Conservation (phyloP, 495 filamentous ascomycete genomes). For the Talaromyces stipitatus region DNA sequence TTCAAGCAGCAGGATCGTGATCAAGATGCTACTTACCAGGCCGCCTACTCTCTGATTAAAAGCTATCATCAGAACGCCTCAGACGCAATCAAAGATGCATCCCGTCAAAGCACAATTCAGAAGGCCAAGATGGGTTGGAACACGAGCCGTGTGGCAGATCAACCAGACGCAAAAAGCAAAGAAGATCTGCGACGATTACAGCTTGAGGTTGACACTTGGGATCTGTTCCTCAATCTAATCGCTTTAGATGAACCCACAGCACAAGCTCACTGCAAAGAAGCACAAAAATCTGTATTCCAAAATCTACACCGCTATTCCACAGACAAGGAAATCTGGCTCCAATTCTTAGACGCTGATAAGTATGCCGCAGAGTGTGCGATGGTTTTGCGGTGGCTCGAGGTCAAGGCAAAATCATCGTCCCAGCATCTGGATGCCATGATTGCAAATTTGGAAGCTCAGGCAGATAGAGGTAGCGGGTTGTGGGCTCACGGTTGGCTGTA, state of each 20-base stretch:
- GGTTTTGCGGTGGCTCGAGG: constrained; percentile 77
- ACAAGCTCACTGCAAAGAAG: constrained; percentile 25
- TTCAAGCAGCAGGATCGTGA: constrained; percentile 34
- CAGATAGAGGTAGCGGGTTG: constrained; percentile 57
- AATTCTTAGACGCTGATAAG: constrained; percentile 55
- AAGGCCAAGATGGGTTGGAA: constrained; percentile 25
- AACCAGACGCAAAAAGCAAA: constrained; percentile 26
- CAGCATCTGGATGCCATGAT: constrained; percentile 70
- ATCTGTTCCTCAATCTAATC: constrained; percentile 61
- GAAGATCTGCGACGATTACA: constrained; percentile 49
- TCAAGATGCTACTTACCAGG: constrained; percentile 17
- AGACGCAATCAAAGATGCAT: constrained; percentile 32
- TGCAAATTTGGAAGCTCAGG: constrained; percentile 51
- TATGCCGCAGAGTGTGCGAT: constrained; percentile 67
- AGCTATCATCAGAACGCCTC: constrained; percentile 34
- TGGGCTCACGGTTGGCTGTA: constrained; percentile 87
- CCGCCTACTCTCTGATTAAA: constrained; percentile 36
- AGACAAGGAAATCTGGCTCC: constrained; percentile 56
- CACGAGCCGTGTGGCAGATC: constrained; percentile 23
- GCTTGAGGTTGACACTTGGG: constrained; percentile 80
- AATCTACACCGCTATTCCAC: constrained; percentile 50
- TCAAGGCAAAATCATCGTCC: constrained; percentile 52
- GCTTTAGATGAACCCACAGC: constrained; percentile 40
- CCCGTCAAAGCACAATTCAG: constrained; percentile 28
- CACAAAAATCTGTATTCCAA: constrained; percentile 32